Base-by-base conservation (phyloP, 495 filamentous ascomycete genomes). In the Amniculicola lignicola region DNA sequence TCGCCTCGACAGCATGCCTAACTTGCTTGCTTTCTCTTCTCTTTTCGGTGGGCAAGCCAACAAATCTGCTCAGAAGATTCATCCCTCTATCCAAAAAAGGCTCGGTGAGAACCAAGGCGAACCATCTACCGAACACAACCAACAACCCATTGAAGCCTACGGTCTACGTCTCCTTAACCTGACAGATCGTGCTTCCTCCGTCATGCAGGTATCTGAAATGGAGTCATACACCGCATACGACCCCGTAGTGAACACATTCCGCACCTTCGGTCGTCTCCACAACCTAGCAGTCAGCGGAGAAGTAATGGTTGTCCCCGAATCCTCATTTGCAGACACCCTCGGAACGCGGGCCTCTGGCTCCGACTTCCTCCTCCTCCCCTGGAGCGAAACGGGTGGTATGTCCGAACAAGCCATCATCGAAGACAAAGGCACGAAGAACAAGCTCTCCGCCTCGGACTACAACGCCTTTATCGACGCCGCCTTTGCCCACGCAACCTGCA, bases 241-340 rank as follows among this genome's bases (percentile, higher is more conserved):
- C 62, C 90, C 93, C 4, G 88, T 96, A 0, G 81, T 96, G 23
- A 96, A 95, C 66, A 87, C 88, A 9, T 96, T 96, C 76, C 80
- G 86, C 18, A 88, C 90, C 0, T 90, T 98, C 65, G 88, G 89
- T 21, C 84, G 86, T 59, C 80, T 95, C 44, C 82, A 94, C 61
- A 86, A 93, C 58, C 78, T 97, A 2, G 83, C 90, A 0, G 84
- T 93, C 29, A 88, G 89, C 45, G 89, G 88, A 12, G 83, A 82
- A 25, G 83, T 95, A 10, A 79, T 84, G 2, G 79, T 96, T 28
- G 81, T 88, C 0, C 89, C 90, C 0, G 84, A 89, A 49, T 73
- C 78, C 23, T 85, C 83, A 0, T 96, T 87, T 64, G 86, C 90
- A 0, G 88, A 92, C 44, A 84, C 83, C 0, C 73, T 97, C 16